Base-by-base conservation (phyloP, 2,329 filamentous ascomycete species). In the Ceratocystis cacaofunesta region DNA sequence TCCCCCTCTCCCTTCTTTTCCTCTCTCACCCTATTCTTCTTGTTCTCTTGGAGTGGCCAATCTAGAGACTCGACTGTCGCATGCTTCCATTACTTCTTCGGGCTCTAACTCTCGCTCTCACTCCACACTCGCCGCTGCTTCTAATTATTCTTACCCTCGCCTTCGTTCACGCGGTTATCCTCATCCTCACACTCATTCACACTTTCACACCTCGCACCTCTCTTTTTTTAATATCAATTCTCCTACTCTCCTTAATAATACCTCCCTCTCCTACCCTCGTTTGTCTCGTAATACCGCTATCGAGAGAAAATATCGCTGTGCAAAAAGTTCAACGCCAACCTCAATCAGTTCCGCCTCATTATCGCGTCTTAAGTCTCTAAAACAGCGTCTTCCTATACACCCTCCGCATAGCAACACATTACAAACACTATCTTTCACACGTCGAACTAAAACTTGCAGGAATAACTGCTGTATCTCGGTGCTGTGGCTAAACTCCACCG, bases 151-250 rank as follows among this genome's bases (percentile, higher is more conserved):
- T 15, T n/a, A 48, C 25, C 7, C 60, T 41, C 60, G 30, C 5
- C 60, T 25, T 48, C 6, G 15, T 62, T 43, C 44, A n/a, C 36
- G 25, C 60, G 25, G 17, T 48, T 25, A 62, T 64, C 62, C 57
- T 63, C 52, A 41, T 61, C 50, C 19, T 55, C 48, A 22, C 46
- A 22, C 50, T 66, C 61, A 32, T 22, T 61, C 30, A 30, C 48
- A 30, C 25, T 25, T 28, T 10, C 43, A 25, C 43, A 57, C 61
- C 36, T 64, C 57, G 17, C 52, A 62, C 43, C 65, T 55, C 57
- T 66, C 44, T 32, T 64, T 64, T 64, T 64, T 55, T 5, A 50
- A 32, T 60, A 50, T 36, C n/a, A 60, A 30, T 32, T 63, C 32
- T 66, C 46, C 65, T 61, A 61, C 62, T 12, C 44, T 61, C 46